Base-by-base conservation (phyloP, 1,284 basidiomycete genomes). In the Austropuccinia psidii region DNA sequence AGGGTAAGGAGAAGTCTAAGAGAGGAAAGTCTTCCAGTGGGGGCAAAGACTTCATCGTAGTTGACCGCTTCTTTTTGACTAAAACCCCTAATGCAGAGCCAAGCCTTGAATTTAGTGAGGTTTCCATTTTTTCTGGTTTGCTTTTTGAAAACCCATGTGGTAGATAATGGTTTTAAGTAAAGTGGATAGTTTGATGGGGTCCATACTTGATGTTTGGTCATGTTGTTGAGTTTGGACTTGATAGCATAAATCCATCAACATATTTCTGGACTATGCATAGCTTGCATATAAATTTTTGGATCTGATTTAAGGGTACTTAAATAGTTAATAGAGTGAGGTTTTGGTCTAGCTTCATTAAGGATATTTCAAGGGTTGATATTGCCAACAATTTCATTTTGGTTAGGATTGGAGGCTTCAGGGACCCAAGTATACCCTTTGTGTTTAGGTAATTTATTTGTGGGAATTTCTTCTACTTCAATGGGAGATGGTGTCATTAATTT, bases 281-380 rank as follows among this genome's bases (percentile, higher is more conserved):
- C 67, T 24, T 70, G 52, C 24, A 58, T 57, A n/a, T 43, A 70
- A n/a, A 27, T 41, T 49, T 33, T 47, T 9, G 67, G 67, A 29
- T 62, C 37, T 29, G 37, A 27, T 11, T 41, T 60, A 13, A 60
- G 15, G 37, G 37, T 27, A 2, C 4, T 24, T 5, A 60, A 9
- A 7, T 33, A 33, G 19, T 62, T 62, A 27, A 43, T 43, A 5
- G 60, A 43, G 60, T 62, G 60, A 8, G 17, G 17, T 29, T 19
- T 19, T n/a, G 29, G 39, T 17, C 41, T 11, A 29, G 60, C 43
- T 4, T 24, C 17, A n/a, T 27, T 62, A 27, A 62, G 2, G 15
- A 62, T 62, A 39, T 62, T 62, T 1, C n/a, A 27, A 6, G 60
- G 24, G 60, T 62, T 43, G 2, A 62, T 29, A 17, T 62, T 24